phyloP scores from a whole-genome alignment of 192 early-diverging fungal genomes.

The Haplosporangium gracile region DNA sequence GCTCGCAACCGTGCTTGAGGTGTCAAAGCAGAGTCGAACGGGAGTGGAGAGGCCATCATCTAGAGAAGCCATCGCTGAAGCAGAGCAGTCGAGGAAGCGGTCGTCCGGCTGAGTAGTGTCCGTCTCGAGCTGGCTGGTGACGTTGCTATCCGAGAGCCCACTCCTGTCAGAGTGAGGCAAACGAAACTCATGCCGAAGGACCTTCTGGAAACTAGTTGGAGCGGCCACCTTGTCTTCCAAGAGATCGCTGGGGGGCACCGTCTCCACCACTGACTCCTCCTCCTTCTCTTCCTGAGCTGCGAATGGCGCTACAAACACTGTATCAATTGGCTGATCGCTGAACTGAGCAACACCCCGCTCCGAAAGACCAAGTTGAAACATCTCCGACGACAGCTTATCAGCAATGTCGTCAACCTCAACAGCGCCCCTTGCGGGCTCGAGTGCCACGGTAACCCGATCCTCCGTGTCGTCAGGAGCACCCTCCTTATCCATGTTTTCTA shows the following conservation, averaged over 20 bases:
- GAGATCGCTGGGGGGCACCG: background rate
- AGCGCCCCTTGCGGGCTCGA: no score
- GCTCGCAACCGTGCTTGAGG: background rate
- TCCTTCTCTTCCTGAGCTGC: background rate
- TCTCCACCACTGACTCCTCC: background rate
- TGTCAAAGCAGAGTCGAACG: slow-evolving; percentile 11
- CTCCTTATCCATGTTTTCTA: background rate
- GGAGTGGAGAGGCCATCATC: slow-evolving; percentile 12
- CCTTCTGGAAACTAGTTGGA: background rate
- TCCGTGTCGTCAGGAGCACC: background rate
- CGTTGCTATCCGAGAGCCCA: background rate
- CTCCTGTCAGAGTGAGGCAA: slow-evolving; percentile 8
- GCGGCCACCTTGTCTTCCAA: background rate
- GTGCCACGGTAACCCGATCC: background rate
- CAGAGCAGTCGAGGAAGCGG: slow-evolving; percentile 20
- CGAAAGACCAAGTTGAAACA: slow-evolving; percentile 20
- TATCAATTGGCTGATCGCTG: background rate
- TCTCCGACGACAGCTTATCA: slow-evolving; percentile 22
- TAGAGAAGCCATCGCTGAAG: background rate
- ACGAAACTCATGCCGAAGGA: background rate
- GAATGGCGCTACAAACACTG: background rate
- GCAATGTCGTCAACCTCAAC: background rate
- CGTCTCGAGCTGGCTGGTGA: slow-evolving; percentile 25
- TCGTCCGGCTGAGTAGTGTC: slow-evolving; percentile 50
- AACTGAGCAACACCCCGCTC: background rate